Conservation (phyloP, 1,284 basidiomycete genomes). For the Salmacisia buchloeana region DNA sequence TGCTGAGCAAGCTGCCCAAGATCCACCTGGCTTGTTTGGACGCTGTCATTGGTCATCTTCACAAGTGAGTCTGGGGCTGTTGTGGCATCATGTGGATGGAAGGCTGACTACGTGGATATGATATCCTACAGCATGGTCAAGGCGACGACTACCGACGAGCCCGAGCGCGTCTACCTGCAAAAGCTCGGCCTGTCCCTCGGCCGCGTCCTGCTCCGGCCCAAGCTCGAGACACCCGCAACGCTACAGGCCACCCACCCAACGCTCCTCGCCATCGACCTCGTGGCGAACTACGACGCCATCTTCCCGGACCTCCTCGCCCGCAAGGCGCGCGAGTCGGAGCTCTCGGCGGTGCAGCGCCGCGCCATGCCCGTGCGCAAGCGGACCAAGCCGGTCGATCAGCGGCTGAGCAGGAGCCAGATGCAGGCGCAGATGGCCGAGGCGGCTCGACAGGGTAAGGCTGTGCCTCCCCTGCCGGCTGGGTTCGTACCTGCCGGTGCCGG, state of each 20-base stretch:
- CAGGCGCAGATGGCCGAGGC: constrained; percentile 22
- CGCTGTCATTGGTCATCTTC: constrained; percentile 70
- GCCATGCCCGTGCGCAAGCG: constrained; percentile 76
- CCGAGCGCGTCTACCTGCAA: constrained; percentile 69
- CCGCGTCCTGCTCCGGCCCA: constrained; percentile 73
- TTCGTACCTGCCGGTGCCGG: constrained; percentile 4
- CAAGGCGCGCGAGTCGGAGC: constrained; percentile 76
- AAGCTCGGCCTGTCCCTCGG: constrained; percentile 83
- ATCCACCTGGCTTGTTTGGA: constrained; percentile 79
- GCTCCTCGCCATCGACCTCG: constrained; percentile 69
- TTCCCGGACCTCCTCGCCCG: constrained; percentile 73
- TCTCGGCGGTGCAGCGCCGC: constrained; percentile 53
- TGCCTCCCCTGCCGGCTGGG: constrained; percentile 14
- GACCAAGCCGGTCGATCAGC: constrained; percentile 78
- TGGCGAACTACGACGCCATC: constrained; percentile 69
- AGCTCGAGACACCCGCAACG: constrained; percentile 78
- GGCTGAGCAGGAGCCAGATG: constrained; percentile 35
- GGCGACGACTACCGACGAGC: constrained; percentile 58
- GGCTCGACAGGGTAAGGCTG: constrained; percentile 28
- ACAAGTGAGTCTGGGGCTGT: constrained; percentile 56
- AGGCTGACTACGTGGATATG: not conserved
- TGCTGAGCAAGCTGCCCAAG: constrained; percentile 69
- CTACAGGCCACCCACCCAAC: constrained; percentile 64
- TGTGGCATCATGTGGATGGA: not conserved
- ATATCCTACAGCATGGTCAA: constrained; percentile 59